phyloP scores from a whole-genome alignment of 2,329 filamentous ascomycete species.

The Claviceps fusiformis region DNA sequence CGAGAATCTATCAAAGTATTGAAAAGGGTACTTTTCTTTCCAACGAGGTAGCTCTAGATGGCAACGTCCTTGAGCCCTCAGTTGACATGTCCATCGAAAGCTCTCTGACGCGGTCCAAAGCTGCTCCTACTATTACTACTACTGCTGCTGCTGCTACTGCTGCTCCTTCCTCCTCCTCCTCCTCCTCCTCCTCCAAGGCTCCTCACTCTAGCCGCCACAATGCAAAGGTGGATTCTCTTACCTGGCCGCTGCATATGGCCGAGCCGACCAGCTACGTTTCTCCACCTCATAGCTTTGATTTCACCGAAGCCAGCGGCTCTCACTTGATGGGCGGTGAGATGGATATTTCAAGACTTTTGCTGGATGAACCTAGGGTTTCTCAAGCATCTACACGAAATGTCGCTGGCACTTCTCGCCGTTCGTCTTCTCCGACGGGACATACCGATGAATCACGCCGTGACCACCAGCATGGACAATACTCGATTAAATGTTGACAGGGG shows the following conservation, averaged over 20 bases:
- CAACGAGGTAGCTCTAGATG: slow-evolving; percentile 27
- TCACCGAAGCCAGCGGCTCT: slow-evolving; percentile 26
- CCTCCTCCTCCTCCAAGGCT: slow-evolving; percentile 8
- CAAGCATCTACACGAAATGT: slow-evolving; percentile 14
- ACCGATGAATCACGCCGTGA: slow-evolving; percentile 10
- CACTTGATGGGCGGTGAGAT: slow-evolving; percentile 39
- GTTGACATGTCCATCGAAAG: slow-evolving; percentile 36
- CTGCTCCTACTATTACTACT: not conserved
- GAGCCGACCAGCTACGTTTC: slow-evolving; percentile 17
- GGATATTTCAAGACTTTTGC: slow-evolving; percentile 46
- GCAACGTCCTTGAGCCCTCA: slow-evolving; percentile 35
- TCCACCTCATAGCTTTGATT: slow-evolving; percentile 25
- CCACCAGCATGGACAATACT: slow-evolving; percentile 5
- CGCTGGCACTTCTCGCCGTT: slow-evolving; percentile 12
- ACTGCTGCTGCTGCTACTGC: too few relatives aligned
- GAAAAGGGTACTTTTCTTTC: slow-evolving; percentile 39
- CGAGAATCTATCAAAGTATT: slow-evolving; percentile 41
- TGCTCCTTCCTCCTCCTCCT: not conserved
- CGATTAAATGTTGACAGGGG: slow-evolving; percentile 8
- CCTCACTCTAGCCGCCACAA: slow-evolving; percentile 25
- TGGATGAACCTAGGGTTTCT: slow-evolving; percentile 34
- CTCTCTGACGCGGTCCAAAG: slow-evolving; percentile 26
- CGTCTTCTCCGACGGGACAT: slow-evolving; percentile 12
- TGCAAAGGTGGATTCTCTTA: slow-evolving; percentile 34
- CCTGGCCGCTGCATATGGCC: slow-evolving; percentile 25